Percentiles rank a stretch among this genome's conserved stretches.
Conservation (phyloP, 2,329 filamentous ascomycete species). For the Ascochyta rabiei region DNA sequence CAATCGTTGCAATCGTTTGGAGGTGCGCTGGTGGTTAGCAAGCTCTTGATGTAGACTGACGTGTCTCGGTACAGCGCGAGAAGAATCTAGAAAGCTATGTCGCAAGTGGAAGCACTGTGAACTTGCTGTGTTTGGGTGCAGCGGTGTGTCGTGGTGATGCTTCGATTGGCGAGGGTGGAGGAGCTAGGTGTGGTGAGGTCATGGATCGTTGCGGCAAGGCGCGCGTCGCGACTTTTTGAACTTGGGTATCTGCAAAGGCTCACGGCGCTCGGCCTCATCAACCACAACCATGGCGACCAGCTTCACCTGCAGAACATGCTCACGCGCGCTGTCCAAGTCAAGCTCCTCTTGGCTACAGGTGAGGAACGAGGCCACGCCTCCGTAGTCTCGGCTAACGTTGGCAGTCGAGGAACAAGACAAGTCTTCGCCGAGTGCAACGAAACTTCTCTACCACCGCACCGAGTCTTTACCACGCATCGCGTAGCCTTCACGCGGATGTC, state of each 20-base stretch:
- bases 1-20: not conserved
- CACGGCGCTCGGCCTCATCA: not conserved
- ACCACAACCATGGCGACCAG: constrained; percentile 42
- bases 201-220: constrained; percentile 36
- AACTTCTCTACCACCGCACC: constrained; percentile 33
- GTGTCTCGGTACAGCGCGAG: not conserved
- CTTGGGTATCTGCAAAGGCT: not conserved
- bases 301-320: constrained; percentile 47
- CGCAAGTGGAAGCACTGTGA: not conserved
- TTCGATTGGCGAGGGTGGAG: constrained; percentile 19
- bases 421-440: constrained; percentile 27
- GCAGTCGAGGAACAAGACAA: constrained; percentile 30
- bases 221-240: constrained; percentile 38
- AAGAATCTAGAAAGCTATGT: not conserved
- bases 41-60: not conserved
- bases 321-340: constrained; percentile 30
- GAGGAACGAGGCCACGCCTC: constrained; percentile 4
- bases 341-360: constrained; percentile 29
- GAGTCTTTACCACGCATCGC: constrained; percentile 32
- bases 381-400: constrained; percentile 20
- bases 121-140: not conserved
- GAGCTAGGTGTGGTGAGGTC: constrained; percentile 36
- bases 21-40: not conserved
- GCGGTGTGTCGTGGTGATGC: constrained; percentile 10
- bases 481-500: constrained; percentile 21